Evolutionary conservation across 768 basidiomycete species (phyloP), one percentile per base, ranked within the genome.

Genomic region (Ramaria sp.): DNA sequence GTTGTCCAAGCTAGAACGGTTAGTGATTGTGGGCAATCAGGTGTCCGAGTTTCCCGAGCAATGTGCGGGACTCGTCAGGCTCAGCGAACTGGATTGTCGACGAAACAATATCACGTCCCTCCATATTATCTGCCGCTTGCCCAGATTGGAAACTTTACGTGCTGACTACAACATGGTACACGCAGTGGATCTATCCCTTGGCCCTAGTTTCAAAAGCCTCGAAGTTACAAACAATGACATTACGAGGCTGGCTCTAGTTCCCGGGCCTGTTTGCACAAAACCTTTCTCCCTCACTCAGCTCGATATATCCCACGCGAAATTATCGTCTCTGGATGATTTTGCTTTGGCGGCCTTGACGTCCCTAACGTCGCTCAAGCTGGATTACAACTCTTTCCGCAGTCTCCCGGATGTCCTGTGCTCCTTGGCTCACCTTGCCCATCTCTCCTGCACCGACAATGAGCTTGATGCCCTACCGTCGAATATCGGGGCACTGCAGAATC

Each of bases 381-480:
- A 94, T 67, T 83, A 91, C 72, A 98, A 98, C 70, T 78, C 85
- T 37, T 84, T 98, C 65, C 84, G 84, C 5, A 73, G 80, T 9
- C 79, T 98, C 20, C 93, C 95, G 0, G 84, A 92, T n/a, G 79
- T 82, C 27, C 71, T 98, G 9, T 89, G 87, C 47, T 78, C 84
- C 20, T 80, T 98, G 42, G 71, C 69, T 24, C 78, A 78, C 58
- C 80, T 99, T 34, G 75, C 83, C 62, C 74, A 72, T 0, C 78
- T 99, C 7, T 88, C 87, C 11, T 91, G 90, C 65, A 88, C 90
- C n/a, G 90, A 97, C 69, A 98, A 98, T 71, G 79, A 84, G 61
- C 78, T 99, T 19, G 80, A 81, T 54, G 70, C 76, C 15, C 76
- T 98, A 0, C 96, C 96, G 0, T 67, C 74, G 11, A 81, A 79